phyloP scores from a whole-genome alignment of 2,329 filamentous ascomycete species.

The Dothistroma pini region DNA sequence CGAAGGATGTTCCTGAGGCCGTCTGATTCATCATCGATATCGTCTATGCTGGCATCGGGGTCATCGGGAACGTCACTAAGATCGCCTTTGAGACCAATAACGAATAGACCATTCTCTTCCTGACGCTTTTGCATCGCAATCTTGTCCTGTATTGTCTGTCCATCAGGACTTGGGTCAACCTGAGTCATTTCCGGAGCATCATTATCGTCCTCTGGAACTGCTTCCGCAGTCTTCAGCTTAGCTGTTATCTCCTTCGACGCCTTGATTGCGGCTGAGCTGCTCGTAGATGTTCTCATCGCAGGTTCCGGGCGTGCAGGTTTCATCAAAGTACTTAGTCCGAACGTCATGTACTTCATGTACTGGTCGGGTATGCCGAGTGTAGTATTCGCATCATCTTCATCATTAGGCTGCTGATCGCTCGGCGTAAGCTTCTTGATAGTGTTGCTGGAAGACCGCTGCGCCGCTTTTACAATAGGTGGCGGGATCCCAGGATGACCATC shows the following conservation, averaged over 20 bases:
- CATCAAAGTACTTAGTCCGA: constrained; percentile 40
- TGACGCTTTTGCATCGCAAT: constrained; percentile 51
- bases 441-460: constrained; percentile 42
- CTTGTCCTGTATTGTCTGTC: constrained; percentile 55
- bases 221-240: constrained; percentile 4
- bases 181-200: constrained; percentile 21
- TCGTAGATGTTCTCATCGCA: constrained; percentile 24
- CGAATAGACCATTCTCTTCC: constrained; percentile 54
- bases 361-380: constrained; percentile 45
- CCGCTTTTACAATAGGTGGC: constrained; percentile 45
- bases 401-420: no score
- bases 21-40: constrained; percentile 29
- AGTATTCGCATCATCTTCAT: constrained; percentile 27
- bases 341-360: constrained; percentile 50
- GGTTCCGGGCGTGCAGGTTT: constrained; percentile 26
- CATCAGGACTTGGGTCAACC: constrained; percentile 38
- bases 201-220: constrained; percentile 14
- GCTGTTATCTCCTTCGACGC: constrained; percentile 9
- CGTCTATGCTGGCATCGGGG: constrained; percentile 26
- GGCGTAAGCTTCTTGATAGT: constrained; percentile 40
- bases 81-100: constrained; percentile 66
- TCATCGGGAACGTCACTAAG: constrained; percentile 54
- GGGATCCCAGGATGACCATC: constrained; percentile 40
- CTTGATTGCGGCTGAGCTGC: constrained; percentile 25
- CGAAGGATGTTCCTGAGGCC: constrained; percentile 57